Evolutionary conservation across 2,329 filamentous ascomycete species (phyloP).

Genomic region (Aspergillus bombycis): DNA sequence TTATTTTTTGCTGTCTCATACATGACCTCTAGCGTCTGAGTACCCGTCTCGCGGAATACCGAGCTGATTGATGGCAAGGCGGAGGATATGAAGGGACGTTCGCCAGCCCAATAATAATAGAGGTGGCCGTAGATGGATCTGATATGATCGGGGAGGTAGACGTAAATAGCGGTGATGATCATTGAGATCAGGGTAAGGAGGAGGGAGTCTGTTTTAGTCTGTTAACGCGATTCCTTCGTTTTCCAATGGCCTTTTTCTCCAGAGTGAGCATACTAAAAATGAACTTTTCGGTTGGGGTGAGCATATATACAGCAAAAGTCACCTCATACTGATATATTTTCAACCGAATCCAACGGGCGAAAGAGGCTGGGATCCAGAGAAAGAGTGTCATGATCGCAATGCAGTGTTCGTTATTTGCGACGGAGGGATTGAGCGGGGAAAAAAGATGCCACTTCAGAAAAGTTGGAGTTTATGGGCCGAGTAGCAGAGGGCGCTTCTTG

Average conservation of each 20-base stretch:
- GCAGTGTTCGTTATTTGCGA: background rate
- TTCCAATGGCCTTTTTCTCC: background rate
- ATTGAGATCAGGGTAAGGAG: conserved; percentile 88
- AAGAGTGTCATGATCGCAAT: conserved; percentile 29
- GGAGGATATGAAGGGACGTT: conserved; percentile 50
- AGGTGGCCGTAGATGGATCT: conserved; percentile 78
- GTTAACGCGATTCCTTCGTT: conserved; percentile 3
- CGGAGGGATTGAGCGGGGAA: conserved; percentile 5
- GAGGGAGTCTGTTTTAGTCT: conserved; percentile 70
- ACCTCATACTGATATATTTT: conserved; percentile 99
- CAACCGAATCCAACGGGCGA: conserved; percentile 84
- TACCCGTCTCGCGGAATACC: conserved; percentile 35
- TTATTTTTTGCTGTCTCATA: conserved; percentile 52
- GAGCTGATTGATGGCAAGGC: conserved; percentile 37
- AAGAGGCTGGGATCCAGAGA: conserved; percentile 48
- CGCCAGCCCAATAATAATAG: conserved; percentile 94
- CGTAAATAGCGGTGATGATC: conserved; percentile 79
- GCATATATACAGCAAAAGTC: conserved; percentile 95
- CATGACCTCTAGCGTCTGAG: conserved; percentile 48
- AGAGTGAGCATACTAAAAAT: conserved; percentile 76
- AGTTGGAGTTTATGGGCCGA: background rate
- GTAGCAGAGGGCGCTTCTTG: background rate
- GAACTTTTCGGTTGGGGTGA: conserved; percentile 93
- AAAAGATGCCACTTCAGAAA: background rate
- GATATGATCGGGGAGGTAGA: conserved; percentile 94